Base-by-base conservation (phyloP, 352 stramenopile genomes). In the Globisporangium echinulatum region DNA sequence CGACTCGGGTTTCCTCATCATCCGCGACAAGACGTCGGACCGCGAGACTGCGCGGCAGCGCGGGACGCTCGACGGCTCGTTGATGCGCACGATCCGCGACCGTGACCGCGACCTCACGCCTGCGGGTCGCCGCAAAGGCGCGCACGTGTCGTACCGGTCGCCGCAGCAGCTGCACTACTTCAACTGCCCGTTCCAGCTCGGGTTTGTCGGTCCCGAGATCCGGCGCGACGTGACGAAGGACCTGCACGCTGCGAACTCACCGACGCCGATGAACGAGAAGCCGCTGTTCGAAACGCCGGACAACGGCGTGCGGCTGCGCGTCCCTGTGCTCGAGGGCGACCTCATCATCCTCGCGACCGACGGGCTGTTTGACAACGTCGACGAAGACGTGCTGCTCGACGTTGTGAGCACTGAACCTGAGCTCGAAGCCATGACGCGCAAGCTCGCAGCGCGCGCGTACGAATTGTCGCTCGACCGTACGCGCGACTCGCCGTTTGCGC, bases 341-440 rank as follows among this genome's bases (percentile, higher is more conserved):
- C 90, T 98, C 46, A 96, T 99, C 59, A 85, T 99, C 54, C 82
- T 98, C 5, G 96, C 92, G 55, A 98, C 96, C 1, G 96, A 99
- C 72, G 96, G 96, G 3, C 77, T 99, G 2, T 99, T 98, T 65
- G 96, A 99, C 71, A 99, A 99, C 72, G 90, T 99, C 46, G 77
- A 92, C 46, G 79, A 92, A 63, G 79, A 92, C 25, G 72, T 80
- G 7, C 50, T 92, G 53, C 72, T 92, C 0, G 79, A 89, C n/a
- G 84, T 92, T 44, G 78, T 92, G 40, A 75, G 75, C 7, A 57
- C 52, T 7, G 77, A 92, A 56, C 64, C 70, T 0, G 72, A 90
- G 38, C 63, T 97, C 9, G 69, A 82, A 54, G 73, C 69, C 8
- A 74, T 97, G 66, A 94, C 87, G n/a, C 74, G 79, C 44, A 77